Evolutionary conservation across 352 stramenopile species (phyloP), one percentile per base, ranked within the genome.

Genomic region (Phytopythium kandeliae): DNA sequence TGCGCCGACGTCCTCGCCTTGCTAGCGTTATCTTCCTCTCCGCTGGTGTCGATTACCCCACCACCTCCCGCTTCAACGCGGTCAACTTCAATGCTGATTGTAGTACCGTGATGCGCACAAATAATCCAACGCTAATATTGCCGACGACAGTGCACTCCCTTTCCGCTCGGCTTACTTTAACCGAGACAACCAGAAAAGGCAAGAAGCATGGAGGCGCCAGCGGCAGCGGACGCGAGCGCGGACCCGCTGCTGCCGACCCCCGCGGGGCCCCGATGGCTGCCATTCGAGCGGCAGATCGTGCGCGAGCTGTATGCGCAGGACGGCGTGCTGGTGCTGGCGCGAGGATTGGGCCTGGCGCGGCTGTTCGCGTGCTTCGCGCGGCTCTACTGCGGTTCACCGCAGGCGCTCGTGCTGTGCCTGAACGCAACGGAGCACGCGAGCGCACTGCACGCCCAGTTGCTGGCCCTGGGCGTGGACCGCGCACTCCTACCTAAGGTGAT

Each of bases 361-460:
- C 54, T 98, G 30, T 60, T 98, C 11, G 86, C 85, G 25, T 86
- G 89, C 60, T 98, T 98, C 55, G 69, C 96, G 47, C 82, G 91
- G 54, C 83, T 97, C 51, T 97, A 97, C 66, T 93, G 69, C 71
- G 44, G 30, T 33, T 83, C 58, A 26, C 81, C 64, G 22, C 79
- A 73, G 57, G 69, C 67, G 36, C 89, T 93, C 38, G 80, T 98
- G 40, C 74, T 99, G 48, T 91, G 97, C 59, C 64, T 99, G 15
- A 97, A 97, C 61, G 74, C 88, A 22, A 95, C 79, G 44, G 92
- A 98, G 21, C 66, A 92, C 22, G 86, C 95, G 19, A 65, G 78
- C 9, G 71, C 80, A 21, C 69, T 96, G 33, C 58, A 74, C 9
- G 74, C 89, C 47, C 54, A 92, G 46, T 67, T 98, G 26, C 65